Evolutionary conservation across 129 eudicot species (phyloP).

Genomic region (Lonicera japonica): DNA sequence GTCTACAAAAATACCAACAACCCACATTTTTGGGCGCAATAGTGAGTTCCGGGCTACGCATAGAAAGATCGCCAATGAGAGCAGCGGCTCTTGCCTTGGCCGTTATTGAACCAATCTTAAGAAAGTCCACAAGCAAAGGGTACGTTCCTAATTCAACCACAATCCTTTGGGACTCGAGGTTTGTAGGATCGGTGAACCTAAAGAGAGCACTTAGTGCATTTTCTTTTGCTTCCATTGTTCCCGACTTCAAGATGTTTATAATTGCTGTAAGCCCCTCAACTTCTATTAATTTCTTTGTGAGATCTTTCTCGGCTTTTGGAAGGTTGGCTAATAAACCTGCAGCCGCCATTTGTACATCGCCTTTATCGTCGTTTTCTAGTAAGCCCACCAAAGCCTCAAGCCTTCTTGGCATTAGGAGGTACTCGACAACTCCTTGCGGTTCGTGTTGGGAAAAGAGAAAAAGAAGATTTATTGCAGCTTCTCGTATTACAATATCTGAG

Average conservation of each 20-base stretch:
- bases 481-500: conserved; percentile 46
- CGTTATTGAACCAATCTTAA: conserved; percentile 36
- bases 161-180: conserved; percentile 40
- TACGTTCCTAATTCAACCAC: conserved; percentile 45
- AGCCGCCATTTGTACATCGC: conserved; percentile 55
- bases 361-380: conserved; percentile 35
- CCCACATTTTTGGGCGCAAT: conserved; percentile 3
- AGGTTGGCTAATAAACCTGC: conserved; percentile 68
- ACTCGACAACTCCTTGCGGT: conserved; percentile 58
- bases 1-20: conserved; percentile 23
- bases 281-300: conserved; percentile 46
- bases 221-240: conserved; percentile 54
- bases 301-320: conserved; percentile 54
- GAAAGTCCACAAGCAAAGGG: conserved; percentile 34
- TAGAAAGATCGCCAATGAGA: conserved; percentile 54
- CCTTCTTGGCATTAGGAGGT: conserved; percentile 50
- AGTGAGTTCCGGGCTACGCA: conserved; percentile 47
- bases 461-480: conserved; percentile 52
- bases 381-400: conserved; percentile 50
- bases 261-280: conserved; percentile 61
- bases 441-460: conserved; percentile 64
- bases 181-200: conserved; percentile 68
- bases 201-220: conserved; percentile 62
- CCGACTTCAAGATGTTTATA: conserved; percentile 37
- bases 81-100: conserved; percentile 66